A percentile compares a stretch with the other conserved stretches of the same genome.
Evolutionary conservation across 768 basidiomycete species (phyloP).

Genomic region (Agrocybe praecox): DNA sequence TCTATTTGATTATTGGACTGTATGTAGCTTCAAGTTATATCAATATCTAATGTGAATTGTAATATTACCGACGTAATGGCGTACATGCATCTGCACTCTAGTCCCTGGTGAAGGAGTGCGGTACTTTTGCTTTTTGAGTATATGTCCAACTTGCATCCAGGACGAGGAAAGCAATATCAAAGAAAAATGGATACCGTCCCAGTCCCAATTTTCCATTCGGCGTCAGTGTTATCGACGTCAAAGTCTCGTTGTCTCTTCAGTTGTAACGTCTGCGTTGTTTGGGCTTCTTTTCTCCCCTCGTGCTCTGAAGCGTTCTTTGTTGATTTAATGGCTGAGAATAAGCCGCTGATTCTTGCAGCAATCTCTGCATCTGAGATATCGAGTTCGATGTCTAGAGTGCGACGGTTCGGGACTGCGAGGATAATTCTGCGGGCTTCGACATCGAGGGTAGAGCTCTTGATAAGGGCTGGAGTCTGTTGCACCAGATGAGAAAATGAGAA

Average conservation of each 20-base stretch:
- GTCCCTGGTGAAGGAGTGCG: not conserved
- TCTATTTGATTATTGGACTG: not conserved
- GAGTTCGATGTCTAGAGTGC: constrained; percentile 60
- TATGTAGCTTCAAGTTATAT: not conserved
- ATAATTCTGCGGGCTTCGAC: constrained; percentile 64
- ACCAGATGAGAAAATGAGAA: not conserved
- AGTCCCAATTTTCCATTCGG: constrained; percentile 69
- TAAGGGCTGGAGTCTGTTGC: constrained; percentile 45
- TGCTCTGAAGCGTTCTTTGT: too few relatives aligned
- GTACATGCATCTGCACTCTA: not conserved
- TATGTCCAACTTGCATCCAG: not conserved
- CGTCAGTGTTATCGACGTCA: constrained; percentile 61
- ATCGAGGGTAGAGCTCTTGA: constrained; percentile 58
- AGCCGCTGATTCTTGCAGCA: constrained; percentile 20
- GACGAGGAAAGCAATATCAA: constrained; percentile 14
- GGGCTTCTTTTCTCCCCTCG: constrained; percentile 28
- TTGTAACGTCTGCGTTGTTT: constrained; percentile 35
- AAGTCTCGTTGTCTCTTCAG: constrained; percentile 63
- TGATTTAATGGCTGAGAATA: constrained; percentile 2
- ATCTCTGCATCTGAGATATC: constrained; percentile 58
- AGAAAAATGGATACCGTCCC: constrained; percentile 47
- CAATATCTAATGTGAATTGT: not conserved
- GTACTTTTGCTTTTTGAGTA: not conserved
- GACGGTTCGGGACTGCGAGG: constrained; percentile 48
- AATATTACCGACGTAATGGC: not conserved